Conservation (phyloP, 352 stramenopile genomes). For the Phytophthora sp. region DNA sequence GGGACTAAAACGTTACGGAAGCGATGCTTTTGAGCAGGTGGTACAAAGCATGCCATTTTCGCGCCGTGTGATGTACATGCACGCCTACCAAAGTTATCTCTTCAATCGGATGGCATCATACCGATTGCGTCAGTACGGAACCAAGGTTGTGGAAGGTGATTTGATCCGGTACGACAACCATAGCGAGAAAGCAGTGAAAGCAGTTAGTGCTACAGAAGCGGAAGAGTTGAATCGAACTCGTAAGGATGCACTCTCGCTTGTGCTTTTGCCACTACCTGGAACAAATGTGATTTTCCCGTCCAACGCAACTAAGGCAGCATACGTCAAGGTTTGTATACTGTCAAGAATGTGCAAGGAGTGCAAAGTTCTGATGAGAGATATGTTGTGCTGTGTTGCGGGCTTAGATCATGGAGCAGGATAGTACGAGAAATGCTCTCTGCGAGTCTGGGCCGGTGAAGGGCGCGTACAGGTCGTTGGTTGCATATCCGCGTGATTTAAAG, state of each 20-base stretch:
- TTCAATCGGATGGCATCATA: slow-evolving; percentile 74
- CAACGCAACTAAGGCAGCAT: slow-evolving; percentile 53
- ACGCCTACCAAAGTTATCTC: slow-evolving; percentile 80
- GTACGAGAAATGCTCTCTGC: slow-evolving; percentile 46
- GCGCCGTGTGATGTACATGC: slow-evolving; percentile 73
- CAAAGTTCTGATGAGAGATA: background rate
- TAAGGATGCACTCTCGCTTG: slow-evolving; percentile 39
- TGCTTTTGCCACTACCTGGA: slow-evolving; percentile 66
- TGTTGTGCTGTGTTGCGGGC: no score
- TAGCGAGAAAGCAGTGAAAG: slow-evolving; percentile 31
- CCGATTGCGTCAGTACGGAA: slow-evolving; percentile 47
- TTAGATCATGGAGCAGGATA: slow-evolving; percentile 57
- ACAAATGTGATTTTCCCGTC: slow-evolving; percentile 53
- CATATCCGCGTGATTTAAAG: slow-evolving; percentile 47
- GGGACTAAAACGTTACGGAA: slow-evolving; percentile 67
- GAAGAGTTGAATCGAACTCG: slow-evolving; percentile 42
- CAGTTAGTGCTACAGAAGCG: slow-evolving; percentile 45
- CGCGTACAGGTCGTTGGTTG: slow-evolving; percentile 61
- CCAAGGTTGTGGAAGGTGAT: slow-evolving; percentile 60
- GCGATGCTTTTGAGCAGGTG: slow-evolving; percentile 57
- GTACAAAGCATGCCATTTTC: slow-evolving; percentile 59
- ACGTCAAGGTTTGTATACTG: slow-evolving; percentile 44
- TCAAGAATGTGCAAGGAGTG: background rate
- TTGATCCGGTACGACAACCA: slow-evolving; percentile 41
- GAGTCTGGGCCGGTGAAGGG: slow-evolving; percentile 60